A percentile compares a stretch with the other conserved stretches of the same genome.
phyloP scores from a whole-genome alignment of 169 alveolate species.

The Plasmodium knowlesi region DNA sequence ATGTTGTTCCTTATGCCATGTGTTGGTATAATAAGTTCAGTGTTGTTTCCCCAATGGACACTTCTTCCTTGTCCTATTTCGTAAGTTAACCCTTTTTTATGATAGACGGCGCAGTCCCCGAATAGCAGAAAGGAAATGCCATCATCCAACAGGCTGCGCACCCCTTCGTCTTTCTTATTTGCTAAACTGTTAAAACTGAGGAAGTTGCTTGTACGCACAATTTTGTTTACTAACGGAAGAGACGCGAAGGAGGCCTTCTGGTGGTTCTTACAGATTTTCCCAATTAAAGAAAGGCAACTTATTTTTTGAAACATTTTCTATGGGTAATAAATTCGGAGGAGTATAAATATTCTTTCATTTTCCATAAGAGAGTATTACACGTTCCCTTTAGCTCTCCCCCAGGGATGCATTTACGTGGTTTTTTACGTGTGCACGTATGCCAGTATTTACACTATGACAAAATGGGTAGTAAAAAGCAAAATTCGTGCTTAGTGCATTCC shows the following conservation, averaged over 20 bases:
- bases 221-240: conserved; percentile 11
- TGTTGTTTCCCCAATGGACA: background rate
- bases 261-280: conserved; percentile 30
- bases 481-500: background rate
- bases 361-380: background rate
- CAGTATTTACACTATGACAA: background rate
- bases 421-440: background rate
- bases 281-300: conserved; percentile 21
- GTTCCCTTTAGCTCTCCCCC: background rate
- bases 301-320: conserved; percentile 43
- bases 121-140: background rate
- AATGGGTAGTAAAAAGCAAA: background rate
- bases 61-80: background rate
- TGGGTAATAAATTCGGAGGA: background rate
- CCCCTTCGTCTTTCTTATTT: background rate
- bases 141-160: background rate
- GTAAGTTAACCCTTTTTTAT: background rate
- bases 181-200: background rate
- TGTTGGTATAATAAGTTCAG: background rate
- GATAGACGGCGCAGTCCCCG: conserved; percentile 3
- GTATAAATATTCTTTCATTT: background rate
- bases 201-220: background rate
- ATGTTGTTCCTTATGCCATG: background rate
- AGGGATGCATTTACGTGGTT: background rate
- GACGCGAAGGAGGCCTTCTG: background rate